Percentiles rank a stretch among this genome's conserved stretches.
Conservation (phyloP, 768 basidiomycete genomes). For the Strobilomyces echinocephalus region DNA sequence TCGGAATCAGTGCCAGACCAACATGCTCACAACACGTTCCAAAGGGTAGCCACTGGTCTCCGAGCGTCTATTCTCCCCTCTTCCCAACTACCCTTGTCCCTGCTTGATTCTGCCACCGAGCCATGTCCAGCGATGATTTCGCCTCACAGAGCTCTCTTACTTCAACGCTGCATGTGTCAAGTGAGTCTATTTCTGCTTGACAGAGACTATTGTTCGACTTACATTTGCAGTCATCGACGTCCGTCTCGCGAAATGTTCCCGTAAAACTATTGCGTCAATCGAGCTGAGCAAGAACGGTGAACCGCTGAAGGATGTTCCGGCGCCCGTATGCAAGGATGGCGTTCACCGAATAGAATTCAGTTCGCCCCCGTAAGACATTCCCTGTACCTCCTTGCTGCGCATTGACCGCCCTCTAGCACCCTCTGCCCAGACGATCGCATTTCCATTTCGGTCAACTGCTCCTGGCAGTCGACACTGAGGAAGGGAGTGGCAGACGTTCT, state of each 20-base stretch:
- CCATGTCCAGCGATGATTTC: background rate
- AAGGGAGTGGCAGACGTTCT: background rate
- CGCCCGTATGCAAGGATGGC: background rate
- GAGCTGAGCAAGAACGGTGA: background rate
- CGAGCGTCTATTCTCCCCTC: background rate
- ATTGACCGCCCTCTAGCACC: background rate
- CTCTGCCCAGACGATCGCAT: background rate
- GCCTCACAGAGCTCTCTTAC: background rate
- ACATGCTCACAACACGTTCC: background rate
- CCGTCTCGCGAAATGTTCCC: conserved; percentile 6
- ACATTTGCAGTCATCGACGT: background rate
- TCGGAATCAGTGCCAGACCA: too few relatives aligned
- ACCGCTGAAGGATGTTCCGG: background rate
- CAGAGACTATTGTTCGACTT: background rate
- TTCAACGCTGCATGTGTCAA: background rate
- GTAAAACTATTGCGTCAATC: background rate
- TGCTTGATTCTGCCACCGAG: background rate
- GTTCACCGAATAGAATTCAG: background rate
- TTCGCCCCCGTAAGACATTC: background rate
- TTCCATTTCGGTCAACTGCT: background rate
- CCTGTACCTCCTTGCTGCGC: background rate
- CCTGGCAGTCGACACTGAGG: background rate
- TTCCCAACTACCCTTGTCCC: background rate
- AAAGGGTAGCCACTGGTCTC: background rate
- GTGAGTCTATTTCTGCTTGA: background rate